These are phyloP conservation scores for Miamiensis avidus DNA, from an alignment of 169 alveolate genomes.

Conservation along the genomic window DNA sequence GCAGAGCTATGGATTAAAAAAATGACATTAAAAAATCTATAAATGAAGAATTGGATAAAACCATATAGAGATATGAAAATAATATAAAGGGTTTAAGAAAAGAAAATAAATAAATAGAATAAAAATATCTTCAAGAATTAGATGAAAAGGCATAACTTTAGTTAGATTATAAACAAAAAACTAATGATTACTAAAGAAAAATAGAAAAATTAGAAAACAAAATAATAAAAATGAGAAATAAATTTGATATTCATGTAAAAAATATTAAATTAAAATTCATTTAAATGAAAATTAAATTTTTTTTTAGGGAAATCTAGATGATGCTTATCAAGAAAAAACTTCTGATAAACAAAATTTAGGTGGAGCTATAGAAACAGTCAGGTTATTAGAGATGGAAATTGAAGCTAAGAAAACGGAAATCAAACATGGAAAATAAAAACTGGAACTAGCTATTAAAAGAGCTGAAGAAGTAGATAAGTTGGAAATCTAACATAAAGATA, in stretches of 20 bases:
- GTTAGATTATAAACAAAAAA: too few species aligned
- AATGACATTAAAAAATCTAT: too few species aligned
- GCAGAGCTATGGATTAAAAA: not conserved
- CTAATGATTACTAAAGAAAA: too few species aligned
- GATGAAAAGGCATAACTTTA: not conserved
- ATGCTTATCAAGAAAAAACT: not conserved
- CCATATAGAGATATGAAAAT: not conserved
- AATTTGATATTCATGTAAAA: not conserved
- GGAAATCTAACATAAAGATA: too few species aligned
- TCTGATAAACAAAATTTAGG: not conserved
- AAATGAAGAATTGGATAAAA: not conserved
- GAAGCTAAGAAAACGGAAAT: not conserved
- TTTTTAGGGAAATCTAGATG: not conserved
- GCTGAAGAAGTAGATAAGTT: too few species aligned
- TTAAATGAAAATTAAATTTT: too few species aligned
- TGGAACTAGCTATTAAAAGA: not conserved
- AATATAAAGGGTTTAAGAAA: not conserved
- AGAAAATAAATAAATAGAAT: not conserved
- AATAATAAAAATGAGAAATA: too few species aligned
- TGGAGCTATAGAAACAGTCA: not conserved
- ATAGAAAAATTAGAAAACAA: not conserved
- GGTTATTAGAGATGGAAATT: not conserved
- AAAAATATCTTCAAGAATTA: not conserved
- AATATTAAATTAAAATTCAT: too few species aligned
- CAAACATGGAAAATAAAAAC: not conserved